phyloP scores from a whole-genome alignment of 2,329 filamentous ascomycete genomes.

The Ilyonectria robusta region DNA sequence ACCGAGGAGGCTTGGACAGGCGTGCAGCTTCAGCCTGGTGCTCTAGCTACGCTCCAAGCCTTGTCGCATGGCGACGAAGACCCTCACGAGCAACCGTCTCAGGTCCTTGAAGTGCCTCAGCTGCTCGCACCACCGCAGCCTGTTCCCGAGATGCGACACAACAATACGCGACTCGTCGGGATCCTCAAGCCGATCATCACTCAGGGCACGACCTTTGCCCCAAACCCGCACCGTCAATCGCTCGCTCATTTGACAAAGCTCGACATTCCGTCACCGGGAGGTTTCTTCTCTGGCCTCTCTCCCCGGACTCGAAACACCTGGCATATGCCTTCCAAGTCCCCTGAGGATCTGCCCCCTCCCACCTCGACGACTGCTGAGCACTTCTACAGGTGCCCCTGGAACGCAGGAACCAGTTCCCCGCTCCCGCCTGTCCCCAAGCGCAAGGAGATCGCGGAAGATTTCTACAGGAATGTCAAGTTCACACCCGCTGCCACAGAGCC shows the following conservation, averaged over 20 bases:
- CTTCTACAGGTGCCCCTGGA: slow-evolving; percentile 91
- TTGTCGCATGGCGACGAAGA: slow-evolving; percentile 76
- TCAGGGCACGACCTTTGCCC: slow-evolving; percentile 46
- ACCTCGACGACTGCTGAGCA: slow-evolving; percentile 93
- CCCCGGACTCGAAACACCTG: slow-evolving; percentile 84
- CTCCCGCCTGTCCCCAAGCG: slow-evolving; percentile 54
- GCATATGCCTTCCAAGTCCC: slow-evolving; percentile 73
- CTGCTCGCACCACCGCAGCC: slow-evolving; percentile 27
- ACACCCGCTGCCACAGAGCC: slow-evolving; percentile 56
- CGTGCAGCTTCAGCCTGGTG: slow-evolving; percentile 82
- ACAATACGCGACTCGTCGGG: slow-evolving; percentile 65
- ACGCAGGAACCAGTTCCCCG: slow-evolving; percentile 54
- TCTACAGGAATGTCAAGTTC: slow-evolving; percentile 55
- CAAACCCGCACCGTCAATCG: slow-evolving; percentile 63
- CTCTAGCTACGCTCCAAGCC: slow-evolving; percentile 84
- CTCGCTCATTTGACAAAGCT: slow-evolving; percentile 82
- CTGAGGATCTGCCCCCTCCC: slow-evolving; percentile 72
- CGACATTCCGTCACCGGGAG: slow-evolving; percentile 91
- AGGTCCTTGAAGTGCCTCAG: slow-evolving; percentile 62
- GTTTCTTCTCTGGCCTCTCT: slow-evolving; percentile 90
- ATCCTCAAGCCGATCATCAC: slow-evolving; percentile 48
- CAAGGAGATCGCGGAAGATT: slow-evolving; percentile 57
- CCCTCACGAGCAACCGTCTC: slow-evolving; percentile 64
- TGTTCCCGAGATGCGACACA: slow-evolving; percentile 64
- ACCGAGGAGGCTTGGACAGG: slow-evolving; percentile 78